These are phyloP conservation scores for Trichaptum fuscoviolaceum DNA, from an alignment of 768 basidiomycete species.

Conservation along the genomic window DNA sequence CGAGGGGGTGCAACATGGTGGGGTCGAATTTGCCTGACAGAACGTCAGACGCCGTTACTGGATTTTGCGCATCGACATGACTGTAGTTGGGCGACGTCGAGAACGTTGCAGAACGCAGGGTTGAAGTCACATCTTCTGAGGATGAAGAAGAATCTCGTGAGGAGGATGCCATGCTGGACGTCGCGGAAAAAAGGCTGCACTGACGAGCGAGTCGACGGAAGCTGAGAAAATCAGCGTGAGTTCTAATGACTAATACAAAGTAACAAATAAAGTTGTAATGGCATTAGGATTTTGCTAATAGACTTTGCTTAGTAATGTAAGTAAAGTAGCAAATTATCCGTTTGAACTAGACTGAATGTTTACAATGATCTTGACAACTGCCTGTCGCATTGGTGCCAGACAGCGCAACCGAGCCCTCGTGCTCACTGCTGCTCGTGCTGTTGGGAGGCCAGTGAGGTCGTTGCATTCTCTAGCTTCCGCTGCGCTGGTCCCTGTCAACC, in stretches of 20 bases:
- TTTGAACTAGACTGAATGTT: background rate
- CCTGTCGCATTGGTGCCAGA: background rate
- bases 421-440: background rate
- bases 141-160: constrained; percentile 30
- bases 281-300: background rate
- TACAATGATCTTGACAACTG: background rate
- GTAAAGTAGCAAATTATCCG: background rate
- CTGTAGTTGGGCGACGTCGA: constrained; percentile 33
- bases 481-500: background rate
- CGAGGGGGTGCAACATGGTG: constrained; percentile 88
- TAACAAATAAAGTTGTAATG: background rate
- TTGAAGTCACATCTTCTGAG: constrained; percentile 41
- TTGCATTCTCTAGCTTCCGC: background rate
- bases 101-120: constrained; percentile 44
- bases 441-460: background rate
- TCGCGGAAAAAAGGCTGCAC: constrained; percentile 1
- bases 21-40: constrained; percentile 88
- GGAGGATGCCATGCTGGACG: constrained; percentile 23
- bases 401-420: background rate
- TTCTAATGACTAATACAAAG: background rate
- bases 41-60: constrained; percentile 81
- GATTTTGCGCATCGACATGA: constrained; percentile 41
- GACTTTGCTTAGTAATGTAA: background rate
- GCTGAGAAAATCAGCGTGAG: background rate
- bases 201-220: background rate